phyloP scores from a whole-genome alignment of 2,329 filamentous ascomycete species.

The Cladosporium phlei region DNA sequence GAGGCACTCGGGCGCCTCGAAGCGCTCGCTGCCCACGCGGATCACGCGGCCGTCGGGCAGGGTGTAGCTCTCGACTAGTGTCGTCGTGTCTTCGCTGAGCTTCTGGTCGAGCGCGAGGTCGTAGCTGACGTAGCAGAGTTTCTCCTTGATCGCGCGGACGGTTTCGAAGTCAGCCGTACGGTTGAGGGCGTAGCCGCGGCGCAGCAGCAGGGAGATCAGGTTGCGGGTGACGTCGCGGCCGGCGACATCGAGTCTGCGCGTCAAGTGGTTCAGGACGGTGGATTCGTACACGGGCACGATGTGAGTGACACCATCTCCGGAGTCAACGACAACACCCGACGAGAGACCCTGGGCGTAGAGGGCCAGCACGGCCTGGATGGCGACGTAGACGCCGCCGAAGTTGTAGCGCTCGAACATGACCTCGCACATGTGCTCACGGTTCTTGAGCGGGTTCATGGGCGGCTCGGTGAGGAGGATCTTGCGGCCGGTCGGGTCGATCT shows the following conservation, averaged over 20 bases:
- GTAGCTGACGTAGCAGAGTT: constrained; percentile 98
- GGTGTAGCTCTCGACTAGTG: constrained; percentile 95
- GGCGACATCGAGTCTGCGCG: constrained; percentile 86
- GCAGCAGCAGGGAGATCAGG: constrained; percentile 87
- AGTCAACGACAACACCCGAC: constrained; percentile 95
- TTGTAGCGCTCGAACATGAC: constrained; percentile 98
- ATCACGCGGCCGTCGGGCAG: constrained; percentile 95
- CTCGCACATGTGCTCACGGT: constrained; percentile 96
- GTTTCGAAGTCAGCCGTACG: constrained; percentile 98
- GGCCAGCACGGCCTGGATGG: constrained; percentile 93
- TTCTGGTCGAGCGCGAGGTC: constrained; percentile 94
- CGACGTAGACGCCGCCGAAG: constrained; percentile 95
- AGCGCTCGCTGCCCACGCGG: constrained; percentile 90
- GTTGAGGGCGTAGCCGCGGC: constrained; percentile 94
- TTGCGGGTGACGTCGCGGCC: constrained; percentile 98
- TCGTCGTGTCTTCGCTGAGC: constrained; percentile 93
- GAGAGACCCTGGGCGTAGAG: constrained; percentile 87
- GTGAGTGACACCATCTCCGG: constrained; percentile 95
- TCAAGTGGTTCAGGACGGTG: constrained; percentile 95
- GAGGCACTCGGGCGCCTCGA: constrained; percentile 95
- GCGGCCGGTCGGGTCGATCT: constrained; percentile 80
- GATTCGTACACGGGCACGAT: constrained; percentile 98
- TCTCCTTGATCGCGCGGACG: constrained; percentile 98
- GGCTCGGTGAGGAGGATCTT: constrained; percentile 98
- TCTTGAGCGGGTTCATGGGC: constrained; percentile 95